These are phyloP conservation scores for Dryas octopetala DNA, from an alignment of 306 rosid species.

Conservation along the genomic window DNA sequence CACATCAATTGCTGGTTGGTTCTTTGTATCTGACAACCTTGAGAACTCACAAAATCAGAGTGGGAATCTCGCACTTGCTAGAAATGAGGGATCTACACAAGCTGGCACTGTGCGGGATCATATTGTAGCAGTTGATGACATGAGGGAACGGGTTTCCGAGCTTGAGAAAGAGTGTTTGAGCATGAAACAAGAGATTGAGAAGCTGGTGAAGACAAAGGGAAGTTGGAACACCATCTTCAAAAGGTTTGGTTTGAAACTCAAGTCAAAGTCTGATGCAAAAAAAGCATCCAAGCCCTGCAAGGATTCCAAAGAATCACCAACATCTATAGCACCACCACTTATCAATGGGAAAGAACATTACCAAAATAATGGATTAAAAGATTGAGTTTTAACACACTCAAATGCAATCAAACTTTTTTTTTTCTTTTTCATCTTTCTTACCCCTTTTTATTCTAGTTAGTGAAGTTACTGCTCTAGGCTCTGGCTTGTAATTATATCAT, in stretches of 20 bases:
- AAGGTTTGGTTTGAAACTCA: conserved; percentile 54
- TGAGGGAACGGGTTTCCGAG: conserved; percentile 64
- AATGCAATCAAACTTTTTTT: neutral
- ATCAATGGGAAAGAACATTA: conserved; percentile 37
- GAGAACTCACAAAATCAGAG: conserved; percentile 53
- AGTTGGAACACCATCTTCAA: conserved; percentile 65
- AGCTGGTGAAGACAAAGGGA: conserved; percentile 67
- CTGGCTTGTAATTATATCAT: neutral
- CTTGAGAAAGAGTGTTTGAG: conserved; percentile 75
- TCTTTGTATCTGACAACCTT: conserved; percentile 66
- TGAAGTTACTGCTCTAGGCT: neutral
- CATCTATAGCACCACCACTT: conserved; percentile 14
- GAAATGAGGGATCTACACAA: conserved; percentile 30
- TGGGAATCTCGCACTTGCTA: conserved; percentile 46
- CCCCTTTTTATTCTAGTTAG: neutral
- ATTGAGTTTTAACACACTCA: neutral
- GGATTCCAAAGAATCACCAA: conserved; percentile 45
- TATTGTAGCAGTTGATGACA: conserved; percentile 41
- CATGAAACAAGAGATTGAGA: conserved; percentile 77
- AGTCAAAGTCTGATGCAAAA: conserved; percentile 46
- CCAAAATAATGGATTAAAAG: conserved; percentile 30
- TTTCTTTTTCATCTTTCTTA: neutral
- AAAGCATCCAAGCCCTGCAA: conserved; percentile 41
- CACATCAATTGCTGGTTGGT: conserved; percentile 81
- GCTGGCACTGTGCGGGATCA: conserved; percentile 22